Percentiles rank a stretch among this genome's conserved stretches.
phyloP scores from a whole-genome alignment of 1,284 basidiomycete genomes.

The Cryptococcus deneoformans region DNA sequence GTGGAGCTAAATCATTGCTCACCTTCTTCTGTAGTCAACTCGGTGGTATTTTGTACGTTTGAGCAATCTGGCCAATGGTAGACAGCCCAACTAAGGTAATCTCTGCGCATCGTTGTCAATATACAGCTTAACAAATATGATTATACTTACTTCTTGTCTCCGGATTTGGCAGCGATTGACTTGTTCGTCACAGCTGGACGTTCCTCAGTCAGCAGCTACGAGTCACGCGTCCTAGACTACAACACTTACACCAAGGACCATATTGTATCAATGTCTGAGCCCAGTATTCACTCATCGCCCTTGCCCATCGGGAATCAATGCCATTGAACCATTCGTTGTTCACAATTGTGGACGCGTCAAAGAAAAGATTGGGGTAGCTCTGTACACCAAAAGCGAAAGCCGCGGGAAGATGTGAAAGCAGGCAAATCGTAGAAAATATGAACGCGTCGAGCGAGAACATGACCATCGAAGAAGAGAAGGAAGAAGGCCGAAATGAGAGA shows the following conservation, averaged over 20 bases:
- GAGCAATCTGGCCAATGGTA: conserved; percentile 26
- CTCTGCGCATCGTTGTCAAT: not conserved
- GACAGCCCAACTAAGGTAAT: conserved; percentile 11
- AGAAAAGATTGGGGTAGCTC: conserved; percentile 1
- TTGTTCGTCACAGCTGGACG: not conserved
- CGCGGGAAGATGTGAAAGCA: too few relatives aligned
- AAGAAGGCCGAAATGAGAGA: not conserved
- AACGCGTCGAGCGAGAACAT: too few relatives aligned
- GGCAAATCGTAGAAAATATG: too few relatives aligned
- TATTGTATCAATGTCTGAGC: not conserved
- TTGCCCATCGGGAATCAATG: not conserved
- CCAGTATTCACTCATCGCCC: not conserved
- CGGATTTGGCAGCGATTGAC: not conserved
- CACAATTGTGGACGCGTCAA: not conserved
- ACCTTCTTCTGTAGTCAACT: conserved; percentile 15
- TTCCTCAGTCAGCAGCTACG: not conserved
- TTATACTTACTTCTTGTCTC: not conserved
- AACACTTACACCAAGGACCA: not conserved
- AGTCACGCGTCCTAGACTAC: not conserved
- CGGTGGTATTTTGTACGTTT: conserved; percentile 21
- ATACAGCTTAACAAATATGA: too few relatives aligned
- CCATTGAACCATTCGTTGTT: not conserved
- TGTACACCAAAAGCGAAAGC: not conserved
- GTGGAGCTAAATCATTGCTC: not conserved
- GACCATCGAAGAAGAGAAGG: not conserved